Evolutionary conservation across 1,284 basidiomycete genomes (phyloP).

Genomic region (Irpex rosettiformis): DNA sequence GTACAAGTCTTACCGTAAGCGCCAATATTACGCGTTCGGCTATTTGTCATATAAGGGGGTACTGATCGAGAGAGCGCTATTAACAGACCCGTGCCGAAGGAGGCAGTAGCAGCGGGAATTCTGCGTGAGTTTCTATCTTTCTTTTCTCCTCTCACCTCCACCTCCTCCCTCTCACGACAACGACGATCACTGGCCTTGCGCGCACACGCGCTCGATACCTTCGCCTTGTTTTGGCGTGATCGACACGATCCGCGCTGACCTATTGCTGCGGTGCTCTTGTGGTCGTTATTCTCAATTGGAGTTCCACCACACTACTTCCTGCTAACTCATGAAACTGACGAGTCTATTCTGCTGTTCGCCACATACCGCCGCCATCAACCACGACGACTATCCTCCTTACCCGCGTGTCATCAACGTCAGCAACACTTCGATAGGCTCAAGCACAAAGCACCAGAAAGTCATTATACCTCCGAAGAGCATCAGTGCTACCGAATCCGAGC

Average conservation of each 20-base stretch:
- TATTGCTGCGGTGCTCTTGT: not conserved
- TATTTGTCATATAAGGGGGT: not conserved
- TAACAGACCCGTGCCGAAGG: not conserved
- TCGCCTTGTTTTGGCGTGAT: not conserved
- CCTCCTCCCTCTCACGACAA: not conserved
- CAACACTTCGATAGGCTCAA: not conserved
- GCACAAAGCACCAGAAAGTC: conserved; percentile 3
- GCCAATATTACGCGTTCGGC: not conserved
- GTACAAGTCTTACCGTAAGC: not conserved
- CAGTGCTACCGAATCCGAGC: conserved; percentile 28
- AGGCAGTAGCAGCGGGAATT: not conserved
- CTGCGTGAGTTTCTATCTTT: conserved; percentile 1
- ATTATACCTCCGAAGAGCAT: conserved; percentile 12
- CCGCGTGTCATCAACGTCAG: not conserved
- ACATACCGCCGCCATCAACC: conserved; percentile 1
- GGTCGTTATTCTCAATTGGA: not conserved
- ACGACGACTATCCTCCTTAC: conserved; percentile 7
- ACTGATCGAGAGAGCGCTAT: conserved; percentile 2
- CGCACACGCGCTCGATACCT: not conserved
- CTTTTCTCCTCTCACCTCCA: not conserved
- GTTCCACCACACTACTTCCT: not conserved
- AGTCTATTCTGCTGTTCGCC: conserved; percentile 15
- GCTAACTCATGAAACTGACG: conserved; percentile 16
- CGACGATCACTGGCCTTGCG: not conserved
- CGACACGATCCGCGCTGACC: not conserved